Evolutionary conservation across 345 rosid species (phyloP).

Genomic region (Hibiscus tridactylites): DNA sequence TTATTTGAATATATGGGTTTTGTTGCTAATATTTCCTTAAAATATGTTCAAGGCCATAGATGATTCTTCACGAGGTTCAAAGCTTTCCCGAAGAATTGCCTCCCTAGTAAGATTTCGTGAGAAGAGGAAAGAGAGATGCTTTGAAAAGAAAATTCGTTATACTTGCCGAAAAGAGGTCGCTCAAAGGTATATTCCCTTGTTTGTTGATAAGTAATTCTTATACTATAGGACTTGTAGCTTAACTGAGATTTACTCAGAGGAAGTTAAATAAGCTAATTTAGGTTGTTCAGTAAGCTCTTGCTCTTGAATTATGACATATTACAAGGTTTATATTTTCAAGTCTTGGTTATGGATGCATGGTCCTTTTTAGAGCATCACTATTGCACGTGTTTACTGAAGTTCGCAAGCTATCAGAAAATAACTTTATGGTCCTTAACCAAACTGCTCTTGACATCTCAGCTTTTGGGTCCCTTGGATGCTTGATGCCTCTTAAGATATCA

Average conservation of each 20-base stretch:
- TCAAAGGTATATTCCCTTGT: background rate
- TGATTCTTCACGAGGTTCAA: constrained; percentile 25
- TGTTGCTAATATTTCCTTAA: constrained; percentile 7
- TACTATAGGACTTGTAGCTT: background rate
- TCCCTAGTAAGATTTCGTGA: constrained; percentile 38
- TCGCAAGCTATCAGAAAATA: background rate
- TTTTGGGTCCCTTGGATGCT: background rate
- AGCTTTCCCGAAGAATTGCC: constrained; percentile 35
- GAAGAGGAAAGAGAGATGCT: constrained; percentile 42
- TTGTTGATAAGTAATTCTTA: background rate
- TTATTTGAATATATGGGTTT: background rate
- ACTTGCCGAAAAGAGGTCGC: background rate
- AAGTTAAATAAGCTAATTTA: background rate
- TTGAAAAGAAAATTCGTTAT: constrained; percentile 35
- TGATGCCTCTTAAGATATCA: background rate
- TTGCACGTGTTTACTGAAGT: constrained; percentile 2
- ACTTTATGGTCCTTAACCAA: constrained; percentile 1
- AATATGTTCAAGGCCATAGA: constrained; percentile 22
- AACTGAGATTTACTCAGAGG: background rate
- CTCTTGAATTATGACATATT: background rate
- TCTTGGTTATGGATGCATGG: background rate
- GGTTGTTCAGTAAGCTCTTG: background rate
- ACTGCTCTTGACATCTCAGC: constrained; percentile 1
- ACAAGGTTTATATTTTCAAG: background rate
- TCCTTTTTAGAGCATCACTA: background rate